Percentiles rank a stretch among this genome's conserved stretches.
Conservation (phyloP, 306 rosid genomes). For the Trifolium pratense region DNA sequence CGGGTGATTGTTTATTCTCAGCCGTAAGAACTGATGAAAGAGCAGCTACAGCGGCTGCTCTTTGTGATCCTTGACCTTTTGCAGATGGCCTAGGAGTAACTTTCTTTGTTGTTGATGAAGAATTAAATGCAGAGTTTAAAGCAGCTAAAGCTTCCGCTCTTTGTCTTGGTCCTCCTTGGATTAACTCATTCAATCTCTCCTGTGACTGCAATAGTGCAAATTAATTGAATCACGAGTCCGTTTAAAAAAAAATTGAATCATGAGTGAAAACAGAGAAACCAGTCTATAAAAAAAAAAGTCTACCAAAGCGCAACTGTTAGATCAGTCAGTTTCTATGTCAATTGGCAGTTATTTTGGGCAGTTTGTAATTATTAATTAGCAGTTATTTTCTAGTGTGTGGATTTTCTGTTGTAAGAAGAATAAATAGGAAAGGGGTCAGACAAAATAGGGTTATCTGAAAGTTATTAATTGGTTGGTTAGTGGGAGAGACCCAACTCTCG, state of each 20-base stretch:
- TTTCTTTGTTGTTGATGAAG: conserved; percentile 55
- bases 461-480: too few relatives aligned
- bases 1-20: conserved; percentile 68
- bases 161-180: conserved; percentile 84
- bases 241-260: neutral
- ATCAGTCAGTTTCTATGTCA: too few relatives aligned
- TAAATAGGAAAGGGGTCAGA: too few relatives aligned
- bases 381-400: too few relatives aligned
- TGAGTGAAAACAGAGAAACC: conserved; percentile 23
- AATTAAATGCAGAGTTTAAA: conserved; percentile 75
- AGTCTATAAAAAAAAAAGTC: neutral
- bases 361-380: too few relatives aligned
- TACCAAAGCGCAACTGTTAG: too few relatives aligned
- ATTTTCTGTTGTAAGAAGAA: too few relatives aligned
- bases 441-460: too few relatives aligned
- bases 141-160: conserved; percentile 97
- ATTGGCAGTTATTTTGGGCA: too few relatives aligned
- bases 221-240: conserved; percentile 5
- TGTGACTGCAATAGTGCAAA: conserved; percentile 45
- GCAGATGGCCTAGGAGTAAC: conserved; percentile 56
- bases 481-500: too few relatives aligned
- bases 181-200: conserved; percentile 74
- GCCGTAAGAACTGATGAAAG: conserved; percentile 89
- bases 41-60: conserved; percentile 97
- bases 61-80: conserved; percentile 80